Conservation (phyloP, 768 basidiomycete genomes). For the Calocybe gangraenosa region DNA sequence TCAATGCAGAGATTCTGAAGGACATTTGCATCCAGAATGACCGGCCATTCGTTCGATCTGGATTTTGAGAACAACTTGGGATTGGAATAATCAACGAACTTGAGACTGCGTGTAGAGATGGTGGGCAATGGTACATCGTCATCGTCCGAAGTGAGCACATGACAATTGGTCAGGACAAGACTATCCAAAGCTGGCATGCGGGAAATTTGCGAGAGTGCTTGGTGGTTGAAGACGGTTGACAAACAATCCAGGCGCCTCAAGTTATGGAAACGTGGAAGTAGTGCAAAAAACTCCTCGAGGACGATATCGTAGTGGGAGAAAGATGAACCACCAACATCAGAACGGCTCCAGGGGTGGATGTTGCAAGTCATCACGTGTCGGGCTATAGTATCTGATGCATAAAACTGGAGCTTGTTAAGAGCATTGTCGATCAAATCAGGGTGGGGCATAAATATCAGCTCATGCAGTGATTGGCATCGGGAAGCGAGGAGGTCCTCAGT, state of each 20-base stretch:
- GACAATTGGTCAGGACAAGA: neutral
- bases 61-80: neutral
- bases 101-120: neutral
- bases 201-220: neutral
- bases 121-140: neutral
- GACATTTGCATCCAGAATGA: neutral
- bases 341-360: neutral
- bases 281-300: slow-evolving; percentile 1
- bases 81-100: neutral
- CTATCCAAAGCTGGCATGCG: neutral
- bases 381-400: neutral
- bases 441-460: neutral
- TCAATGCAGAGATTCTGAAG: neutral
- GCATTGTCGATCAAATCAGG: neutral
- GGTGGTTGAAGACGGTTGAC: neutral
- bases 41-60: neutral
- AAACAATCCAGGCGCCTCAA: neutral
- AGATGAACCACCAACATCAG: too few species aligned
- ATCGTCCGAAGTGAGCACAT: neutral
- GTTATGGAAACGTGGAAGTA: slow-evolving; percentile 3
- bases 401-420: slow-evolving; percentile 4
- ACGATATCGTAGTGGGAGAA: neutral
- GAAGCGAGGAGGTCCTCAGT: too few species aligned
- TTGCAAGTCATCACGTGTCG: neutral
- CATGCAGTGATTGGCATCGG: too few species aligned